Percentiles rank a stretch among this genome's conserved stretches.
These are phyloP conservation scores for Polymyxa betae DNA, from an alignment of 208 protist genomes.

Conservation along the genomic window DNA sequence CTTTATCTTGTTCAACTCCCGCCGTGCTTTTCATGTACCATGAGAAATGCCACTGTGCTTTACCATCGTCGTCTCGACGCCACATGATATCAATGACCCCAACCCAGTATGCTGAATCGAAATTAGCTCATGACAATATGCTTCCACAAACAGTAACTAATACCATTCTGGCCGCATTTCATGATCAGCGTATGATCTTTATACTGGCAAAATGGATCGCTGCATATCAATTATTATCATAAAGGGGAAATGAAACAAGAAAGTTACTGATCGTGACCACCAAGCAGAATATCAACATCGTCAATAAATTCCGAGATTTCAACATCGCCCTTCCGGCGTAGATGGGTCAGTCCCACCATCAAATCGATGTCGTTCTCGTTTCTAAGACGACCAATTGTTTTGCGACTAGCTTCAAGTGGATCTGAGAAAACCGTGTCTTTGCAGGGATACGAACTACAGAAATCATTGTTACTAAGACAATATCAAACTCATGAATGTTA, in stretches of 20 bases:
- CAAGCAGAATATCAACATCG: not conserved
- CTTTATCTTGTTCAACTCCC: not conserved
- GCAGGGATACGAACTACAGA: slow-evolving; percentile 20
- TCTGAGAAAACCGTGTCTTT: not conserved
- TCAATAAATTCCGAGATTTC: not conserved
- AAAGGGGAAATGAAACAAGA: not conserved
- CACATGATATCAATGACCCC: slow-evolving; percentile 13
- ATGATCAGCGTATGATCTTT: not conserved
- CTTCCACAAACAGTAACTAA: too few species aligned
- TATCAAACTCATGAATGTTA: not conserved
- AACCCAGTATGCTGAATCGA: not conserved
- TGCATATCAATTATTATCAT: not conserved
- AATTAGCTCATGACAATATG: too few species aligned
- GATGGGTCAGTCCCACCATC: slow-evolving; percentile 12
- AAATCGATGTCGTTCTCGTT: not conserved
- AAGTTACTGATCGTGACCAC: slow-evolving; percentile 29
- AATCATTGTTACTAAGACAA: not conserved
- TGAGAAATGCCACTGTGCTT: not conserved
- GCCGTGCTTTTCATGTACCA: not conserved
- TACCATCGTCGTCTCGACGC: not conserved
- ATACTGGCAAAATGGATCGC: slow-evolving; percentile 1
- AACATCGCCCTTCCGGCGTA: not conserved
- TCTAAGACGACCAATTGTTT: not conserved
- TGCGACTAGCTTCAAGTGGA: not conserved
- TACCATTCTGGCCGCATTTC: slow-evolving; percentile 48